phyloP scores from a whole-genome alignment of 805 yeast species.

The Kuraishia molischiana region DNA sequence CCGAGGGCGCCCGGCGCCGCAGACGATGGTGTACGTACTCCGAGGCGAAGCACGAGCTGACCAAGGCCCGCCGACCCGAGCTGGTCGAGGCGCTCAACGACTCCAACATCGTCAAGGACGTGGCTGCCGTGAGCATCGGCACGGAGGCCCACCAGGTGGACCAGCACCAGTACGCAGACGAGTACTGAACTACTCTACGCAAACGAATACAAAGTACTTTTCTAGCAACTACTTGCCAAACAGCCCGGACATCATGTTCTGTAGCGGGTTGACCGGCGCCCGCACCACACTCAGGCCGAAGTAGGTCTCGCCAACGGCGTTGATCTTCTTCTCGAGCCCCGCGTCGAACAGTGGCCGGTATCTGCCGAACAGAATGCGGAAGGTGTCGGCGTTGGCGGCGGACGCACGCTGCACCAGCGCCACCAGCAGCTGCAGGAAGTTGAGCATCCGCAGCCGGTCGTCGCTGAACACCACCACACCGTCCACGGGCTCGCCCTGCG shows the following conservation, averaged over 20 bases:
- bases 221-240: constrained; percentile 27
- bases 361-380: constrained; percentile 35
- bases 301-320: constrained; percentile 18
- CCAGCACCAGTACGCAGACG: constrained; percentile 14
- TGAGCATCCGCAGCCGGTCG: constrained; percentile 37
- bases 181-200: constrained; percentile 11
- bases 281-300: constrained; percentile 26
- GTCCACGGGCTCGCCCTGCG: not conserved
- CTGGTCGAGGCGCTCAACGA: constrained; percentile 51
- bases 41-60: constrained; percentile 56
- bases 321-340: constrained; percentile 13
- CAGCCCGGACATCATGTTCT: constrained; percentile 69
- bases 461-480: constrained; percentile 2
- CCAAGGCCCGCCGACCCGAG: constrained; percentile 54
- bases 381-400: constrained; percentile 26
- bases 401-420: constrained; percentile 41
- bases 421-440: constrained; percentile 61
- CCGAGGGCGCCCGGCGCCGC: constrained; percentile 54
- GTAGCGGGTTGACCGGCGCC: constrained; percentile 46
- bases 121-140: constrained; percentile 11
- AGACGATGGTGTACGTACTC: constrained; percentile 69
- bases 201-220: constrained; percentile 25
- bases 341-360: constrained; percentile 14
- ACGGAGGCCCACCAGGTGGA: constrained; percentile 17
- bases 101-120: constrained; percentile 38